Evolutionary conservation across 805 yeast species (phyloP), one percentile per base, ranked within the genome.

Genomic region (Teunomyces cretensis): DNA sequence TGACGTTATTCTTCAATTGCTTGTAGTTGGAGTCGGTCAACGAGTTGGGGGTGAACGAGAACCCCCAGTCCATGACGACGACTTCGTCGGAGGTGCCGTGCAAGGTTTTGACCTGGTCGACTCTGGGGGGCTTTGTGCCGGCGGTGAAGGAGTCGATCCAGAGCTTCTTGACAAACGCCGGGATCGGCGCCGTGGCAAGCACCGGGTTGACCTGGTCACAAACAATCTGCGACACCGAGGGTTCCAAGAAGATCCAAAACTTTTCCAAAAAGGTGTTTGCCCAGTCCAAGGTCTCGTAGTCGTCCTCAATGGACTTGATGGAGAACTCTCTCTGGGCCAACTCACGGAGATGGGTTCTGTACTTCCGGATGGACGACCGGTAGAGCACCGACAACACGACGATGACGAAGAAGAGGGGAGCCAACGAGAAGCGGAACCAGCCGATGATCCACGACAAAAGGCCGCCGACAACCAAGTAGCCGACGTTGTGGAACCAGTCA

Each of bases 61-160:
- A 79, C 33, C 83, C 86, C 97, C 97, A 92, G 67, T 94, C 99
- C 97, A 94, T 94, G 43, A 95, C 97, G 9, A 92, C 95, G 42
- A 94, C 85, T 60, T 92, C 97, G 50, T 86, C 86, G 26, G 81
- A 84, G n/a, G 97, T 92, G 51, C 92, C 88, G 40, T 84, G 87
- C 58, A 90, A 80, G 2, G 97, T 88, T 61, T 94, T 88, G 14
- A 92, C 97, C 51, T 76, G 75, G 60, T 94, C 97, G 48, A 94
- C 76, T 64, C 99, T 80, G 28, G 96, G 96, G 8, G 99, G 96
- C 68, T 94, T 94, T 5, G 96, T 84, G 50, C 99, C 99, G 13
- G 86, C 78, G 6, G 98, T 94, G 62, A 94, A 84, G 47, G 88
- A 79, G 62, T 88, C 94, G 43, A 92, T 78, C 88, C 96, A 87